A percentile compares a stretch with the other conserved stretches of the same genome.
Conservation (phyloP, 208 protist species). For the Acanthamoeba royreba region DNA sequence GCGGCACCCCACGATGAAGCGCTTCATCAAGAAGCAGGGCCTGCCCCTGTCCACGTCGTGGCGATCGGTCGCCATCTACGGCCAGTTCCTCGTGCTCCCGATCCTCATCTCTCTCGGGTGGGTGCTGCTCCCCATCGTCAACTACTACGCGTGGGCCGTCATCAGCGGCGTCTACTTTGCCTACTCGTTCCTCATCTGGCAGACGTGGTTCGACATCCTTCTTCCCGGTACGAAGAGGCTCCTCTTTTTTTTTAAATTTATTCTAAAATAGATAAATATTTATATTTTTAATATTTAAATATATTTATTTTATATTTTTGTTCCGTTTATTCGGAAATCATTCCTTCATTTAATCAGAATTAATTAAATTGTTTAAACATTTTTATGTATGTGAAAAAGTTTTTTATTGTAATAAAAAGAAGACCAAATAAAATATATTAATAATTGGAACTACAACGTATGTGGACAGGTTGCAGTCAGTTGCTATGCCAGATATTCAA, state of each 20-base stretch:
- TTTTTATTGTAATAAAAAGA: no score
- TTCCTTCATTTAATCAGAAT: no score
- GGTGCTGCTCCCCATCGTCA: neutral
- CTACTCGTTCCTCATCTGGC: conserved; percentile 26
- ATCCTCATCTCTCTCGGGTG: neutral
- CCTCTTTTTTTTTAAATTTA: neutral
- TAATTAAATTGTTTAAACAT: no score
- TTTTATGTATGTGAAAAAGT: no score
- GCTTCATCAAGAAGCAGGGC: neutral
- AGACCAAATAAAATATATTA: no score
- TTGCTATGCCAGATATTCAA: neutral
- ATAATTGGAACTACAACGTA: no score
- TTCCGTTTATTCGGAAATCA: no score
- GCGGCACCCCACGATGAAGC: neutral
- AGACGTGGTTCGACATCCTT: conserved; percentile 2
- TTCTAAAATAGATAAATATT: neutral
- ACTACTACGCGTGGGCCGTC: neutral
- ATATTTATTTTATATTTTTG: neutral
- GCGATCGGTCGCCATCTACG: neutral
- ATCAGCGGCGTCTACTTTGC: neutral
- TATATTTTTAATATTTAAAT: neutral
- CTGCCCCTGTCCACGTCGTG: neutral
- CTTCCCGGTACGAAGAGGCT: neutral
- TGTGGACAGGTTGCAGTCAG: neutral
- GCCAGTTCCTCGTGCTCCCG: neutral